Evolutionary conservation across 2,329 filamentous ascomycete species (phyloP).

Genomic region (Neofusicoccum umdonicola): DNA sequence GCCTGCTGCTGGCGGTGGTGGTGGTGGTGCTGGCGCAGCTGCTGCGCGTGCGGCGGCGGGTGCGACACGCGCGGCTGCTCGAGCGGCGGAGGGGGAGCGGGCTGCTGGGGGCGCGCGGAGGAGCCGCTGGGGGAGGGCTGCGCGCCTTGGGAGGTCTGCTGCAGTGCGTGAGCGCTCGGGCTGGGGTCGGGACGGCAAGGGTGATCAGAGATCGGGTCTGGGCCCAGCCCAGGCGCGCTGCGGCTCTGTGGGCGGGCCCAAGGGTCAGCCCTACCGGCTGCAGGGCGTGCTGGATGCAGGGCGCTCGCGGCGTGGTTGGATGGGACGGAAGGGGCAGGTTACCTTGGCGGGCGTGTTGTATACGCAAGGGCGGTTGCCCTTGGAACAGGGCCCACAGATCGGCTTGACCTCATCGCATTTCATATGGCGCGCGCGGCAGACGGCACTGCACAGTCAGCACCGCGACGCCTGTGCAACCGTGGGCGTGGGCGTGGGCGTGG

Average conservation of each 20-base stretch:
- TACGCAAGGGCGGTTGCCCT: slow-evolving; percentile 43
- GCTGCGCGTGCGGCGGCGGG: neutral
- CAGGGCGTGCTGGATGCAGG: neutral
- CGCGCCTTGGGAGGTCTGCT: neutral
- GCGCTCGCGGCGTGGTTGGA: neutral
- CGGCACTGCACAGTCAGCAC: slow-evolving; percentile 32
- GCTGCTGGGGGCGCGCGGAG: neutral
- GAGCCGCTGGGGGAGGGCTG: neutral
- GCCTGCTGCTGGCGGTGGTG: neutral
- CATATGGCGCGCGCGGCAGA: slow-evolving; percentile 48
- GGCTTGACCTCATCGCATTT: slow-evolving; percentile 52
- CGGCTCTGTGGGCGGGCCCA: neutral
- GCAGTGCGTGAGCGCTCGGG: neutral
- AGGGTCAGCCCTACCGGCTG: slow-evolving; percentile 7
- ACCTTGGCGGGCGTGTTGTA: slow-evolving; percentile 27
- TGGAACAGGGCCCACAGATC: slow-evolving; percentile 44
- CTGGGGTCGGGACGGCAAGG: neutral
- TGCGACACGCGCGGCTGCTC: neutral
- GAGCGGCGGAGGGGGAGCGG: neutral
- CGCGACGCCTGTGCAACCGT: no score
- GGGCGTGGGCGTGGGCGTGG: no score
- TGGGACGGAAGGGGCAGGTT: slow-evolving; percentile 8
- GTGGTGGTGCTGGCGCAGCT: neutral
- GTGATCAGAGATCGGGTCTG: neutral
- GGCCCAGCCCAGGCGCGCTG: neutral